Base-by-base conservation (phyloP, 495 filamentous ascomycete species). In the Xylaria intraflava region DNA sequence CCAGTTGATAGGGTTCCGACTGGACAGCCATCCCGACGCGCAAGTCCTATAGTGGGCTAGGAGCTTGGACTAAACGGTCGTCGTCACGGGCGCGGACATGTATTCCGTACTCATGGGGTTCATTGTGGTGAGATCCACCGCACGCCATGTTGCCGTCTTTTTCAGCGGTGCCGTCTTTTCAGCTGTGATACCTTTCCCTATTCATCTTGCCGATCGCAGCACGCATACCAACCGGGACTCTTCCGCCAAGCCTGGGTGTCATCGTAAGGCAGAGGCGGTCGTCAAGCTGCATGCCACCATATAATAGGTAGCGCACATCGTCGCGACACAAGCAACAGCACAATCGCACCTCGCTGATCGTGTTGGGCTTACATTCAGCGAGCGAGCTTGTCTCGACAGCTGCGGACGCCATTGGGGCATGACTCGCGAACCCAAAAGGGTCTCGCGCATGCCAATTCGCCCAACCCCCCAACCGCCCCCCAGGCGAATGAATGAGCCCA, bases 1-100 rank as follows among this genome's bases (percentile, higher is more conserved):
- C 43, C 52, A 36, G 44, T 42, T 16, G 52, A 43, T 35, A 48
- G n/a, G n/a, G 30, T 48, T 36, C 52, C 45, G 52, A 55, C 52
- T 55, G 52, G 52, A 49, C 52, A 36, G 27, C 26, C 14, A 43
- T 55, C 39, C 45, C 52, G 51, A 54, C 30, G 31, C 44, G 52
- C 42, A 35, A 31, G 31, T 30, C 20, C 31, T 26, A 22, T 38
- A 16, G 12, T 38, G 7, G 29, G 27, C 12, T 22, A 9, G 5
- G 16, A 2, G 22, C 30, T 51, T 38, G 50, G 27, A 46, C 7
- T 20, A 17, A 17, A 17, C 17, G 29, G 46, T 44, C 46, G 22
- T 44, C 43, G 40, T 46, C 38, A 31, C 50, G 23, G 31, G 11
- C 17, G 17, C 30, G 40, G 27, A 35, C 38, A 42, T 38, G 35